Evolutionary conservation across 164 flowering plant genomes (phyloP), one percentile per base, ranked within the genome.

Genomic region (Chimonanthus praecox): DNA sequence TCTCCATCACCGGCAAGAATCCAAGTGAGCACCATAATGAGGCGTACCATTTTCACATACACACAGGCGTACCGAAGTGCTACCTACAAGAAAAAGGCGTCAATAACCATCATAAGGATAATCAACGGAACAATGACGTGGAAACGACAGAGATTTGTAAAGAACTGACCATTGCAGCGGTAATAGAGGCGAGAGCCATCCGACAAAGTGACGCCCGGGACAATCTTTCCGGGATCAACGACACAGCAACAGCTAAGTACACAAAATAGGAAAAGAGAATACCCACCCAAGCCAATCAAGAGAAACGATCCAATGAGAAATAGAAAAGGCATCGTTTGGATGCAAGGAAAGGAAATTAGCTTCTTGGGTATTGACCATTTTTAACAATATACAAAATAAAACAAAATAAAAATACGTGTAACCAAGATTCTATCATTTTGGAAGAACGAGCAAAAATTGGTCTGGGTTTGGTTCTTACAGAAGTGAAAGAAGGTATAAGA

Each of bases 161-260:
- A 18, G 58, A 69, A 71, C 70, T 50, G 9, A 89, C 98, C 99
- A 76, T 95, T 95, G 89, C 98, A 92, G 21, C 91, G 87, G 78
- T 95, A 95, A 65, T 81, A 78, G 58, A 91, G 88, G n/a, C 94
- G 87, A 67, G 90, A 77, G 47, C 92, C 92, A 71, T 95, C 98
- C 0, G 86, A 63, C 10, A 93, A 79, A 20, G 74, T 70, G 4
- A 77, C 97, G 10, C 99, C 98, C 1, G 89, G 90, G 75, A 92
- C 82, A 58, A 87, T 64, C 83, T 85, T 95, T 0, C 97, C 98
- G 11, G 97, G 3, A 92, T 72, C 64, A 89, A 58, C 65, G 94
- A 84, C 77, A 92, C 97, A 78, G 78, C 85, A 15, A 89, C 54
- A 0, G 83, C 96, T 78, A 95, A 79, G 78, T 90, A 95, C 58